Conservation (phyloP, 345 rosid genomes). For the Schrenkiella parvula region DNA sequence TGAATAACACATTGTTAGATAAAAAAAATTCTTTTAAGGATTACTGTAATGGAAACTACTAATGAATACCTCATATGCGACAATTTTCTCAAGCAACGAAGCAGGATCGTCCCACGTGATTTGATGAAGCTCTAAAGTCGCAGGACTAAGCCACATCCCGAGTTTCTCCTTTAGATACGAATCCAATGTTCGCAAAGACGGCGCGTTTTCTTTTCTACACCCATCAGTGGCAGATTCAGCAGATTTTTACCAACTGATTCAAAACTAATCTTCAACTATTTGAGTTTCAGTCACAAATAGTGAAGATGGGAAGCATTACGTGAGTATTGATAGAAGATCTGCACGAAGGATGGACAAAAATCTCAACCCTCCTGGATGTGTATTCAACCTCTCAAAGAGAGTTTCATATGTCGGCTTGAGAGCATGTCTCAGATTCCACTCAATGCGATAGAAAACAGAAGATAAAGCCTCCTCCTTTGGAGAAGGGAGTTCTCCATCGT, state of each 20-base stretch:
- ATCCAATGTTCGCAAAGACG: constrained; percentile 70
- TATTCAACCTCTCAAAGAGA: constrained; percentile 82
- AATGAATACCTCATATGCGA: constrained; percentile 74
- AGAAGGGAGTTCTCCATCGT: constrained; percentile 33
- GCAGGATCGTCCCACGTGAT: constrained; percentile 95
- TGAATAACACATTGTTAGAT: not conserved
- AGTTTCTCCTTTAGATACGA: constrained; percentile 81
- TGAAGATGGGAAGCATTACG: constrained; percentile 43
- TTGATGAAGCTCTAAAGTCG: constrained; percentile 84
- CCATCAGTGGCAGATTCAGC: not conserved
- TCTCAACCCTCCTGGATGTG: constrained; percentile 78
- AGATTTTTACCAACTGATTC: not conserved
- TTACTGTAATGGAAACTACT: not conserved
- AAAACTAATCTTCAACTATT: not conserved
- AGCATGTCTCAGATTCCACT: constrained; percentile 71
- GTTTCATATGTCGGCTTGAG: constrained; percentile 71
- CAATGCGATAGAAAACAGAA: constrained; percentile 69
- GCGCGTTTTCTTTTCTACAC: constrained; percentile 64
- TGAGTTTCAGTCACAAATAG: not conserved
- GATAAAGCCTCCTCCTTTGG: constrained; percentile 44
- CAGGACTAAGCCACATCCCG: constrained; percentile 89
- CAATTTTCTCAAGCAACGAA: constrained; percentile 90
- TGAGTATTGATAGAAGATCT: constrained; percentile 64
- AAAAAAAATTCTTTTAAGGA: not conserved
- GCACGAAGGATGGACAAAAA: constrained; percentile 73